A percentile compares a stretch with the other conserved stretches of the same genome.
phyloP scores from a whole-genome alignment of 2,329 filamentous ascomycete species.

The Fusarium coffeatum region DNA sequence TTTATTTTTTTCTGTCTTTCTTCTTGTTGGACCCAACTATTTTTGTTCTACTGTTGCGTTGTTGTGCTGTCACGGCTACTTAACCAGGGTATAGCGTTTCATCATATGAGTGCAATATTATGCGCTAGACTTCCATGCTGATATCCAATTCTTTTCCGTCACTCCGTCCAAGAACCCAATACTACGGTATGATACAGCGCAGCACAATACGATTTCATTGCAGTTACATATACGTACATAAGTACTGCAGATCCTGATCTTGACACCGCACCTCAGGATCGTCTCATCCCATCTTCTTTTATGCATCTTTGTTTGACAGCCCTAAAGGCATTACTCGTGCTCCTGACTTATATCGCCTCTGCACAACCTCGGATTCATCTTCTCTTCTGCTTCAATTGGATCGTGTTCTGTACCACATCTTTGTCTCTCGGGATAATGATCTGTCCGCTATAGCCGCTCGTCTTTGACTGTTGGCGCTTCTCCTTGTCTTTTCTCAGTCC shows the following conservation, averaged over 20 bases:
- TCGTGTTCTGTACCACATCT: conserved; percentile 8
- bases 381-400: background rate
- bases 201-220: conserved; percentile 3
- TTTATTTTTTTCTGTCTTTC: background rate
- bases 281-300: conserved; percentile 24
- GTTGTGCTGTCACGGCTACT: conserved; percentile 37
- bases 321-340: conserved; percentile 17
- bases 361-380: conserved; percentile 23
- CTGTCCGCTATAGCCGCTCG: conserved; percentile 9
- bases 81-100: conserved; percentile 38
- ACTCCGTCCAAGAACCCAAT: background rate
- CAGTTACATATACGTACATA: background rate
- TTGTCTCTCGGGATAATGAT: conserved; percentile 3
- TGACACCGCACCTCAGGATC: conserved; percentile 18
- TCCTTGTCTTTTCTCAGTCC: background rate
- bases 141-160: background rate
- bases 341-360: conserved; percentile 6
- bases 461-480: conserved; percentile 1
- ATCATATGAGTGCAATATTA: conserved; percentile 33
- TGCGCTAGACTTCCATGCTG: conserved; percentile 12
- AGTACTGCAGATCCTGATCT: conserved; percentile 18
- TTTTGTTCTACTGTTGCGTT: conserved; percentile 11
- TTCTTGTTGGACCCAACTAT: conserved; percentile 4
- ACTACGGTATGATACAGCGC: background rate
- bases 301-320: conserved; percentile 35